Evolutionary conservation across 441 rosid genomes (phyloP), one percentile per base, ranked within the genome.

Genomic region (Jatropha podagrica): DNA sequence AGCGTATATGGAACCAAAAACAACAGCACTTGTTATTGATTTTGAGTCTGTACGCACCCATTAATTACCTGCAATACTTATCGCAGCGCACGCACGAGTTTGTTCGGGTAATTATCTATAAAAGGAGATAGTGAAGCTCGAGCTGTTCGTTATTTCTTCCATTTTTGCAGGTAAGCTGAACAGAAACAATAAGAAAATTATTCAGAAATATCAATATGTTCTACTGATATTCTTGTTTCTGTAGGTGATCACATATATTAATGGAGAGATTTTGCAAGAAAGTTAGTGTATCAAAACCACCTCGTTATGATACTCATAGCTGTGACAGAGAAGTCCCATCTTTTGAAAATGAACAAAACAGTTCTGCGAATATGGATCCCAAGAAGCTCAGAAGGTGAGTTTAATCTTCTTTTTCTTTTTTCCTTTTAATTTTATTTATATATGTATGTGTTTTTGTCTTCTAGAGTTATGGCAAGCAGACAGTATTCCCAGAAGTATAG

Each of bases 401-500:
- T 32, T 32, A 32, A 32, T 32, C 32, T 32, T 32, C 32, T 32
- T 32, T 32, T 32, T 32, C 32, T 32, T 32, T 42, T 42, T 42
- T 42, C 6, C 4, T 42, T 42, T 42, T 42, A 42, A 5, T 42
- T 42, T 5, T 42, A 42, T 42, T 42, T 42, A 5, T 58, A n/a
- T 23, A n/a, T 20, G 20, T 58, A 9, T 40, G 8, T 41, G 0
- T 5, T 44, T 52, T 52, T 4, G 10, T 27, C 7, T 8, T 2
- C 40, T 37, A 83, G 86, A 23, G 7, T 70, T n/a, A 14, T 80
- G 51, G 82, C 82, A 61, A 74, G 81, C 55, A 74, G 86, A 37
- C 66, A 73, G 37, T 83, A 80, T 74, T 76, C 86, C 15, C 78
- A 70, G 42, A 80, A 74, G 42, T 76, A 81, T 69, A 56, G 86